Evolutionary conservation across 2,329 filamentous ascomycete genomes (phyloP).

Genomic region (Aspergillus fumigatiaffinis): DNA sequence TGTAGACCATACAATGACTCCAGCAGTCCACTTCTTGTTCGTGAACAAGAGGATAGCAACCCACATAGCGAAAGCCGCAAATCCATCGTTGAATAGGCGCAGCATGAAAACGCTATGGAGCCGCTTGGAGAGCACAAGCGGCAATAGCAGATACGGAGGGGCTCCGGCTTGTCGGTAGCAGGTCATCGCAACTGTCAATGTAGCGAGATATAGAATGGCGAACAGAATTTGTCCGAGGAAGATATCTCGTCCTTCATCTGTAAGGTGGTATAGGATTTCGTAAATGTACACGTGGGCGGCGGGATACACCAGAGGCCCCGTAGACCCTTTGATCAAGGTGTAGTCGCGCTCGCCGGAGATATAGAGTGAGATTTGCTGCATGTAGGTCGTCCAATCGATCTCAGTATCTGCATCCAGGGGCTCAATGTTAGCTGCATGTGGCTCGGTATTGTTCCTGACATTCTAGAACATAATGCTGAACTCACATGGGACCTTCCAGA

Average conservation of each 20-base stretch:
- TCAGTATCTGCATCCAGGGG: conserved; percentile 69
- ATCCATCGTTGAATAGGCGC: conserved; percentile 92
- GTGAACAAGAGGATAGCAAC: conserved; percentile 75
- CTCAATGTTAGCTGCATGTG: conserved; percentile 13
- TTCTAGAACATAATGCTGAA: conserved; percentile 3
- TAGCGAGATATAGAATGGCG: conserved; percentile 70
- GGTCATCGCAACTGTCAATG: conserved; percentile 70
- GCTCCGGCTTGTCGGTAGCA: conserved; percentile 59
- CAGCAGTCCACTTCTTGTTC: conserved; percentile 67
- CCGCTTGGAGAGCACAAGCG: conserved; percentile 84
- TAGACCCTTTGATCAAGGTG: conserved; percentile 76
- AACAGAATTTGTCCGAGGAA: conserved; percentile 80
- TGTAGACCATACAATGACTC: conserved; percentile 67
- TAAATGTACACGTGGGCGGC: conserved; percentile 93
- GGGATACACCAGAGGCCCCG: conserved; percentile 91
- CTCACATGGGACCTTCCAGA: conserved; percentile 81
- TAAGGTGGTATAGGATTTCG: conserved; percentile 71
- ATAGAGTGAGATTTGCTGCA: conserved; percentile 83
- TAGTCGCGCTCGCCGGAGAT: conserved; percentile 86
- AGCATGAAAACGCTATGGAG: conserved; percentile 91
- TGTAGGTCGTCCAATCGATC: conserved; percentile 96
- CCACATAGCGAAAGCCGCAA: conserved; percentile 81
- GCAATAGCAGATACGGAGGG: conserved; percentile 80
- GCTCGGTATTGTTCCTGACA: not conserved
- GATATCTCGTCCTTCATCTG: conserved; percentile 71